Evolutionary conservation across 2,329 filamentous ascomycete genomes (phyloP).

Genomic region (Penicillium crustosum): DNA sequence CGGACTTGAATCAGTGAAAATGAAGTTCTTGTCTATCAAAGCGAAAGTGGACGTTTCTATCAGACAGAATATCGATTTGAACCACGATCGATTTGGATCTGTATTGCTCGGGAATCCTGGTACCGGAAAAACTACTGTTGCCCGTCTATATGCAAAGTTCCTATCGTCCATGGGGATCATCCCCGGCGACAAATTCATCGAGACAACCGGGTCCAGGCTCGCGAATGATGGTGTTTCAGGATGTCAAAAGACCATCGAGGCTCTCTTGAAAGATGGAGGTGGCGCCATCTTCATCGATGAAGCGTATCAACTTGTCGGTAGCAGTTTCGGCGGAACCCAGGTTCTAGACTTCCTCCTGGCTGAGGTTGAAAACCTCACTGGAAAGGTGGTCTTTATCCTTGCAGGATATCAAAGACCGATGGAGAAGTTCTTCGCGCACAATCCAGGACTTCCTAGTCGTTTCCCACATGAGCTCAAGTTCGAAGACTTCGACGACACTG

Average conservation of each 20-base stretch:
- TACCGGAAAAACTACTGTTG: conserved; percentile 76
- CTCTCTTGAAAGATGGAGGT: conserved; percentile 59
- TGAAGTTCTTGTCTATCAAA: conserved; percentile 63
- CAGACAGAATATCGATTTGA: conserved; percentile 58
- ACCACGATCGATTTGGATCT: conserved; percentile 61
- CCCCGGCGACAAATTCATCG: conserved; percentile 60
- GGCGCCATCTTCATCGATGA: conserved; percentile 78
- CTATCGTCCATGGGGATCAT: conserved; percentile 63
- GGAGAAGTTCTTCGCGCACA: conserved; percentile 74
- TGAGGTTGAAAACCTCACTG: conserved; percentile 69
- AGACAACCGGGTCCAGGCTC: conserved; percentile 67
- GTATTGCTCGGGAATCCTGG: conserved; percentile 72
- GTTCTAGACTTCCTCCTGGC: conserved; percentile 71
- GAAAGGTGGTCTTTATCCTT: conserved; percentile 69
- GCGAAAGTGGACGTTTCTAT: conserved; percentile 59
- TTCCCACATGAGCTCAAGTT: conserved; percentile 68
- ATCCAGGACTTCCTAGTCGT: conserved; percentile 67
- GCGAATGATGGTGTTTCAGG: conserved; percentile 61
- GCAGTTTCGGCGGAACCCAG: conserved; percentile 55
- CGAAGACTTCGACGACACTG: conserved; percentile 65
- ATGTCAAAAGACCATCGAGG: conserved; percentile 58
- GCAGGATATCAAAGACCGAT: conserved; percentile 74
- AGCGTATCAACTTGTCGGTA: conserved; percentile 69
- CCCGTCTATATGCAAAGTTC: conserved; percentile 67
- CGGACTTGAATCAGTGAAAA: conserved; percentile 69